phyloP scores from a whole-genome alignment of 2,329 filamentous ascomycete genomes.

The Ilyonectria destructans region DNA sequence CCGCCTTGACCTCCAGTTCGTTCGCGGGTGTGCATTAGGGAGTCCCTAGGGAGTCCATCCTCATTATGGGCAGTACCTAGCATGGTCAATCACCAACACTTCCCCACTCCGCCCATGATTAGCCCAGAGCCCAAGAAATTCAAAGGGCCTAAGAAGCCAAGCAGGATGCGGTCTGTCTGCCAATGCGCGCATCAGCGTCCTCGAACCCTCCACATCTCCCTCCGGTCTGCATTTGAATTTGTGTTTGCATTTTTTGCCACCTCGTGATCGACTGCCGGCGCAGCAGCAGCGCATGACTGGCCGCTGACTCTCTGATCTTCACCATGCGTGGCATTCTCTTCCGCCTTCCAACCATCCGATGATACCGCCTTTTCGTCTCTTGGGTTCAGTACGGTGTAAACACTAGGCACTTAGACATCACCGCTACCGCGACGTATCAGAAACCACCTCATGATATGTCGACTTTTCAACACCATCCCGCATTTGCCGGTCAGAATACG shows the following conservation, averaged over 20 bases:
- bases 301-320: conserved; percentile 6
- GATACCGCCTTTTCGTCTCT: conserved; percentile 23
- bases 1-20: conserved; percentile 34
- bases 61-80: conserved; percentile 6
- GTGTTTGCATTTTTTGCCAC: not conserved
- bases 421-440: conserved; percentile 17
- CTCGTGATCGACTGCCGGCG: conserved; percentile 8
- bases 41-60: not conserved
- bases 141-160: conserved; percentile 1
- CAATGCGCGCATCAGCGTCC: conserved; percentile 2
- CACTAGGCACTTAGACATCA: not conserved
- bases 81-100: conserved; percentile 26
- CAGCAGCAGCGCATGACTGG: conserved; percentile 13
- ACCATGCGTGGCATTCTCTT: not conserved
- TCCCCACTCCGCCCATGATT: conserved; percentile 24
- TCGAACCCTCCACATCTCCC: conserved; percentile 8
- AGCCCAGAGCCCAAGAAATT: conserved; percentile 10
- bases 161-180: conserved; percentile 4
- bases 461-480: conserved; percentile 9
- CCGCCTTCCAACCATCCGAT: not conserved
- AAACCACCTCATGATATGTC: conserved; percentile 12
- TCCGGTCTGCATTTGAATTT: conserved; percentile 6
- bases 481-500: conserved; percentile 15
- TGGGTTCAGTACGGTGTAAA: not conserved
- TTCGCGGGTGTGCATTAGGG: conserved; percentile 16